Evolutionary conservation across 805 yeast genomes (phyloP).

Genomic region (Wickerhamia fluorescens): DNA sequence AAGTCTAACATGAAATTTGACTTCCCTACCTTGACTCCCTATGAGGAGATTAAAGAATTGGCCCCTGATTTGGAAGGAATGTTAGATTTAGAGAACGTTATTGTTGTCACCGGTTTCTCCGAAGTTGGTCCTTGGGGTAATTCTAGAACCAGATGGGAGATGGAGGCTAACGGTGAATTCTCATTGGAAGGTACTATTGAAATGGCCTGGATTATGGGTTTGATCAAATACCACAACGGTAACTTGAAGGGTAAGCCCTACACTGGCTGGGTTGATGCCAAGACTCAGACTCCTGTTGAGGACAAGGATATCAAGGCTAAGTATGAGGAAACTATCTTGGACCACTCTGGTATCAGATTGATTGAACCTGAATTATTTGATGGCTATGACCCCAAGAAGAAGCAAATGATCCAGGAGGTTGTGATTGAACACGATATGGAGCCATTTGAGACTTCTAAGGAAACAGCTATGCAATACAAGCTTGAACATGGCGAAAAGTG

Average conservation of each 20-base stretch:
- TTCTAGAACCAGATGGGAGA: conserved; percentile 98
- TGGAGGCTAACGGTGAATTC: conserved; percentile 93
- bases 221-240: conserved; percentile 93
- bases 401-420: conserved; percentile 90
- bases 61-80: conserved; percentile 81
- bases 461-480: conserved; percentile 91
- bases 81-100: conserved; percentile 83
- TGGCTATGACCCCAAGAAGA: conserved; percentile 93
- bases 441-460: conserved; percentile 90
- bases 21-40: conserved; percentile 83
- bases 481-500: conserved; percentile 90
- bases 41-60: conserved; percentile 59
- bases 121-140: conserved; percentile 99
- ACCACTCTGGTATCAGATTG: conserved; percentile 93
- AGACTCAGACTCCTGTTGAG: conserved; percentile 86
- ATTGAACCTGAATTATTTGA: conserved; percentile 92
- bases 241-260: conserved; percentile 82
- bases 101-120: conserved; percentile 95
- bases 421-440: conserved; percentile 95
- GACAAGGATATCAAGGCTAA: conserved; percentile 89
- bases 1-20: conserved; percentile 91
- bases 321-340: conserved; percentile 83
- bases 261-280: conserved; percentile 96
- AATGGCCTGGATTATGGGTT: conserved; percentile 99
- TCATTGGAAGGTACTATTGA: conserved; percentile 97